Evolutionary conservation across 2,329 filamentous ascomycete genomes (phyloP).

Genomic region (Epichloe elymi): DNA sequence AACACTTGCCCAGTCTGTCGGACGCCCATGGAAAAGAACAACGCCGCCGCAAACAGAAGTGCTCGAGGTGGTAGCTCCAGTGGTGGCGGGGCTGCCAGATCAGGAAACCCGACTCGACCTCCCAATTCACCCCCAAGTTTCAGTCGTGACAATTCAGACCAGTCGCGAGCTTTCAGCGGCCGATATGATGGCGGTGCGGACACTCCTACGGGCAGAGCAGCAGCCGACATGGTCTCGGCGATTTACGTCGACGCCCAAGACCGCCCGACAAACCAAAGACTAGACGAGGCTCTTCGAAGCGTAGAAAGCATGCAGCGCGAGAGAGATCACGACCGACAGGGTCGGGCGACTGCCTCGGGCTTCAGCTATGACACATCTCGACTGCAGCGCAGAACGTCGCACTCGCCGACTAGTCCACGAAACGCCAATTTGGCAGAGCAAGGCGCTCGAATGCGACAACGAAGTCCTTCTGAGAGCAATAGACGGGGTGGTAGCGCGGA

Average conservation of each 20-base stretch:
- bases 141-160: constrained; percentile 1
- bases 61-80: not conserved
- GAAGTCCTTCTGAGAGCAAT: constrained; percentile 25
- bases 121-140: not conserved
- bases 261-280: constrained; percentile 13
- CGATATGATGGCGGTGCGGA: constrained; percentile 1
- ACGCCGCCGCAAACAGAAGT: constrained; percentile 8
- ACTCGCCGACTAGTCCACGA: constrained; percentile 24
- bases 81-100: not conserved
- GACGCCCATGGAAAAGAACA: constrained; percentile 35
- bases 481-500: constrained; percentile 16
- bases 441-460: constrained; percentile 22
- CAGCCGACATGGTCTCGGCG: constrained; percentile 9
- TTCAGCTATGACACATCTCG: constrained; percentile 21
- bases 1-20: constrained; percentile 84
- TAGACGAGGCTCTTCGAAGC: constrained; percentile 19
- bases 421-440: constrained; percentile 15
- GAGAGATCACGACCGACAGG: constrained; percentile 12
- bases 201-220: constrained; percentile 3
- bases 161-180: not conserved
- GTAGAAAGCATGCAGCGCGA: constrained; percentile 16
- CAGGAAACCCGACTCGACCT: not conserved
- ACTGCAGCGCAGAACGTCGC: constrained; percentile 23
- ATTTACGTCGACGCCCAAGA: constrained; percentile 13
- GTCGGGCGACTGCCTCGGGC: constrained; percentile 14